Evolutionary conservation across 176 grass and related monocot genomes (phyloP).

Genomic region (Oryza officinalis): DNA sequence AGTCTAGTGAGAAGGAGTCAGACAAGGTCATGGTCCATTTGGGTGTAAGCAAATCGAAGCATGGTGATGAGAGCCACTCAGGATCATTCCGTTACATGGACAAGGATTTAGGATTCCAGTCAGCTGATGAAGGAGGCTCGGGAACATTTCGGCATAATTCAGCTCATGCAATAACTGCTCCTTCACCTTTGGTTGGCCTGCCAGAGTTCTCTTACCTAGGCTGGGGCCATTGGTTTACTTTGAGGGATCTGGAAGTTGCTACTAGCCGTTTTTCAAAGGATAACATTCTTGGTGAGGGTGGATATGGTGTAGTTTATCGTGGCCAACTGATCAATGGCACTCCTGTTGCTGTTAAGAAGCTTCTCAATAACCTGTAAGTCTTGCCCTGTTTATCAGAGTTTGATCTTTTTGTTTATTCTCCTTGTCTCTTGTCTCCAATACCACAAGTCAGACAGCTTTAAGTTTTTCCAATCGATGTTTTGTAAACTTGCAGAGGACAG

Average conservation of each 20-base stretch:
- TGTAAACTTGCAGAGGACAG: slow-evolving; percentile 60
- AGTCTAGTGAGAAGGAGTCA: slow-evolving; percentile 54
- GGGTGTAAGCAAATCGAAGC: slow-evolving; percentile 68
- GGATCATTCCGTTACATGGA: slow-evolving; percentile 90
- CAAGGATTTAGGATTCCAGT: slow-evolving; percentile 67
- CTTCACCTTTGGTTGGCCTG: slow-evolving; percentile 80
- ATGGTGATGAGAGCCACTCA: slow-evolving; percentile 78
- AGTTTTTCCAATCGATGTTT: slow-evolving; percentile 17
- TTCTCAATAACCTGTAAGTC: slow-evolving; percentile 75
- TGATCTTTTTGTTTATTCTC: background rate
- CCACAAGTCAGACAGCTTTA: background rate
- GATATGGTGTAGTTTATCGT: slow-evolving; percentile 82
- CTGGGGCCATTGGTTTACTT: slow-evolving; percentile 88
- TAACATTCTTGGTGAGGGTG: slow-evolving; percentile 80
- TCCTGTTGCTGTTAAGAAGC: slow-evolving; percentile 79
- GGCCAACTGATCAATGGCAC: slow-evolving; percentile 68
- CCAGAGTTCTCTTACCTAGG: slow-evolving; percentile 82
- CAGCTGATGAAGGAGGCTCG: slow-evolving; percentile 70
- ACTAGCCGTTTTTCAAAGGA: slow-evolving; percentile 81
- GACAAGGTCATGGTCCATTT: slow-evolving; percentile 71
- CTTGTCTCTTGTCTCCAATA: slow-evolving; percentile 14
- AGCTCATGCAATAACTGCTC: slow-evolving; percentile 58
- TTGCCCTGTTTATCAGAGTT: slow-evolving; percentile 27
- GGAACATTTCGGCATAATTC: slow-evolving; percentile 59
- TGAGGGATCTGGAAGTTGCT: slow-evolving; percentile 71